Evolutionary conservation across 768 basidiomycete genomes (phyloP).

Genomic region (Lentinula sp.): DNA sequence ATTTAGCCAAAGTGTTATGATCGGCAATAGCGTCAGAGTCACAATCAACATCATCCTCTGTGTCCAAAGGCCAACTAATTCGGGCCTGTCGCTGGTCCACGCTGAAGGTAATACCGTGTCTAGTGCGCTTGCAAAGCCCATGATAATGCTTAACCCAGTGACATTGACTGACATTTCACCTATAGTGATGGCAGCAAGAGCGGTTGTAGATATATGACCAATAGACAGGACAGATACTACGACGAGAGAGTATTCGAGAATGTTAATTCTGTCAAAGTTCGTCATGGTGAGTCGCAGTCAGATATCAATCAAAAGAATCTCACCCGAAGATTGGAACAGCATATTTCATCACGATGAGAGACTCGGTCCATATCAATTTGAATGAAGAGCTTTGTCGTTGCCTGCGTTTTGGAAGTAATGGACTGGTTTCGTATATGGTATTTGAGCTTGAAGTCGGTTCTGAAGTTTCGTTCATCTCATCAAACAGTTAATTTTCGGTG

Average conservation of each 20-base stretch:
- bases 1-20: slow-evolving; percentile 73
- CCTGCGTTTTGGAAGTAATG: not conserved
- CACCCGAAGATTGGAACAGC: slow-evolving; percentile 71
- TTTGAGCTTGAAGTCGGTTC: not conserved
- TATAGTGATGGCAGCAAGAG: slow-evolving; percentile 78
- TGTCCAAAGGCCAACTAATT: slow-evolving; percentile 84
- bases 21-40: slow-evolving; percentile 15
- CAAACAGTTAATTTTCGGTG: not conserved
- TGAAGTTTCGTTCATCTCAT: not conserved
- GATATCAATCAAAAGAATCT: slow-evolving; percentile 16
- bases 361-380: slow-evolving; percentile 44
- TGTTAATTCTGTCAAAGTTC: slow-evolving; percentile 47
- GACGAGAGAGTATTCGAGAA: slow-evolving; percentile 83
- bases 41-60: slow-evolving; percentile 58
- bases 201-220: slow-evolving; percentile 86
- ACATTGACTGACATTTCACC: slow-evolving; percentile 71
- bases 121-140: slow-evolving; percentile 77
- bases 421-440: not conserved
- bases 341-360: slow-evolving; percentile 52
- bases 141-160: slow-evolving; percentile 73
- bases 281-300: slow-evolving; percentile 2
- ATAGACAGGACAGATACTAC: slow-evolving; percentile 81
- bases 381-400: not conserved
- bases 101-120: slow-evolving; percentile 93
- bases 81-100: slow-evolving; percentile 85